Evolutionary conservation across 2,329 filamentous ascomycete genomes (phyloP).

Genomic region (Fusarium coicis): DNA sequence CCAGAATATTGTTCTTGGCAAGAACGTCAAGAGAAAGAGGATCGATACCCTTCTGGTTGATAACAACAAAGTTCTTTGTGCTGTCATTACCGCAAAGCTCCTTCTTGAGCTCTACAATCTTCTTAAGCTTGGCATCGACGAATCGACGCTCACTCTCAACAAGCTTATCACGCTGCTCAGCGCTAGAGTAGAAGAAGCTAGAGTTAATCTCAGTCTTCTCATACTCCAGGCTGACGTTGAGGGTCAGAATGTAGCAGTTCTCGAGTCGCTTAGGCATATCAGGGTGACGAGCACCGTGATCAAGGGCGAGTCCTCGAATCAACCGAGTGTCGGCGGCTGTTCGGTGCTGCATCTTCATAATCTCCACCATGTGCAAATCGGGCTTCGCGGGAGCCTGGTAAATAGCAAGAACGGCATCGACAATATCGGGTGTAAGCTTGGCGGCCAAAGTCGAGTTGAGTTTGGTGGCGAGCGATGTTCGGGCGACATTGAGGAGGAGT

Average conservation of each 20-base stretch:
- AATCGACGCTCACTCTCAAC: conserved; percentile 97
- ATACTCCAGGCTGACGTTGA: conserved; percentile 98
- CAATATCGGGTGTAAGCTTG: conserved; percentile 92
- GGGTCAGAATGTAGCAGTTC: conserved; percentile 92
- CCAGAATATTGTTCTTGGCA: conserved; percentile 97
- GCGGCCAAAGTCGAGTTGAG: conserved; percentile 89
- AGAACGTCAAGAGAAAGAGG: conserved; percentile 94
- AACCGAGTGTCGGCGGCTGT: conserved; percentile 95
- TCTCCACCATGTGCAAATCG: conserved; percentile 98
- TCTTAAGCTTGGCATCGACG: conserved; percentile 94
- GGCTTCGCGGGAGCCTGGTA: conserved; percentile 91
- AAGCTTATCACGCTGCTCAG: conserved; percentile 96
- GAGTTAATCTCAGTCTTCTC: conserved; percentile 99
- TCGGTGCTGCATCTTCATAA: conserved; percentile 99
- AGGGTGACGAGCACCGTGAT: conserved; percentile 95
- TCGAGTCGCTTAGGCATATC: conserved; percentile 98
- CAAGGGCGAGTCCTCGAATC: conserved; percentile 90
- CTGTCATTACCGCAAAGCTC: conserved; percentile 92
- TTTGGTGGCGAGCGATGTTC: conserved; percentile 95
- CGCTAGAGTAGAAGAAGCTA: conserved; percentile 97
- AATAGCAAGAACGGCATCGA: conserved; percentile 95
- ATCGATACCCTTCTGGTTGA: conserved; percentile 99
- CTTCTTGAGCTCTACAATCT: conserved; percentile 98
- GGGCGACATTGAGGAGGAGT: conserved; percentile 89
- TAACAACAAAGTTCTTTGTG: conserved; percentile 95